Base-by-base conservation (phyloP, 2,329 filamentous ascomycete genomes). In the Fusarium sp. region DNA sequence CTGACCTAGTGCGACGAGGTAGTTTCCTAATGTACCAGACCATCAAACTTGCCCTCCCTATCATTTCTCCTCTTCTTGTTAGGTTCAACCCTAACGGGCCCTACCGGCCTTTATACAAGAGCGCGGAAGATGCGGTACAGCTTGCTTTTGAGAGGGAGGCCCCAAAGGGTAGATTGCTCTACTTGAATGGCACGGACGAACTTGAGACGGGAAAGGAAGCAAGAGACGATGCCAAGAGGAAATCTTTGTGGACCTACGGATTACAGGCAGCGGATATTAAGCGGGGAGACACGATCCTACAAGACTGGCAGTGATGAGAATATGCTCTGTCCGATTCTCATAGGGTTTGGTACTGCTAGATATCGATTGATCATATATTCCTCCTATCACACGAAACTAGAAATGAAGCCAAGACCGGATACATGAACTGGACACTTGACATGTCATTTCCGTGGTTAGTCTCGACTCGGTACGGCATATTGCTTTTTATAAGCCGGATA, bases 161-260 rank as follows among this genome's bases (percentile, higher is more conserved):
- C 14, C 68, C 74, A 28, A 68, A 57, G n/a, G 79, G 75, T 12
- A 77, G 76, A 58, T 58, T 66, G 21, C 46, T 79, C 27, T 81
- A 82, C 61, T 64, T 81, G 20, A 77, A 81, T 54, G 80, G 80
- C 8, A 73, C 72, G 37, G 76, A 78, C 8, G 71, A 74, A 53
- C 18, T 64, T 5, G 72, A 74, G 49, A 76, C 74, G 5, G 71
- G 72, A 16, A 71, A 68, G 20, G 80, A 80, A 46, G 73, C 77
- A 2, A 74, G 59, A 61, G 78, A 81, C 51, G 71, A 41, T 14
- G 45, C 30, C 27, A 79, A 80, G 55, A 73, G 76, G 42, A 75
- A 64, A 23, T 56, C 64, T 18, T 28, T 81, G 57, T 82, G 80
- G 79, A 63, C 54, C 12, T 79, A 79, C 45, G 71, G 75, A 2